Evolutionary conservation across 441 rosid species (phyloP), one percentile per base, ranked within the genome.

Genomic region (Raphanus hybrid): DNA sequence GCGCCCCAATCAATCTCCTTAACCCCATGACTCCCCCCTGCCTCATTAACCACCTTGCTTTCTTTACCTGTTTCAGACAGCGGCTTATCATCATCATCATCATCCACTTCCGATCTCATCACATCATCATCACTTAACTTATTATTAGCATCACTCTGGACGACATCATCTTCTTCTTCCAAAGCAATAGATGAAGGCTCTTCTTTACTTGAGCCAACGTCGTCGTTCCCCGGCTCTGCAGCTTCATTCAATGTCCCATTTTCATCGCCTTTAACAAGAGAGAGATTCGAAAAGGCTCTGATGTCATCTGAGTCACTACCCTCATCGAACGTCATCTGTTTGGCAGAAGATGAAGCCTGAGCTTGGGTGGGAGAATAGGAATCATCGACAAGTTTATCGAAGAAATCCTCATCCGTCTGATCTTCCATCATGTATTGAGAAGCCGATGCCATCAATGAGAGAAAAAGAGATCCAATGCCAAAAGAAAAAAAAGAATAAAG

Each of bases 1-100:
- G 98, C 87, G 71, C 86, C 86, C 99, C 99, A 96, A 5, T 93
- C 98, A 57, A 94, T 84, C 86, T 92, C 89, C 85, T 90, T 92
- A 82, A 88, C 85, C 81, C 88, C 88, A 11, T 82, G 79, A 69
- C 54, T 82, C 62, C 61, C 45, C 62, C 61, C 45, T 8, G 89
- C 67, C 66, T 81, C 96, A 54, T 67, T 8, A 14, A 54, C 16
- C 3, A 26, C 1, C 45, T 43, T 66, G 65, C 73, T 78, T 65
- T 81, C 81, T 65, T 71, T 63, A 10, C 26, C 71, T 58, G 79
- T 59, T 14, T 50, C 59, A 35, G 76, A 37, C 65, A 78, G 80
- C 0, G 78, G 48, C 55, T 50, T 4, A 4, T 29, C 34, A 29
- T 29, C 34, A 29, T 29, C 32, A 27, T 29, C 75, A 77, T 37